Evolutionary conservation across 2,329 filamentous ascomycete genomes (phyloP).

Genomic region (Dactylella cylindrospora): DNA sequence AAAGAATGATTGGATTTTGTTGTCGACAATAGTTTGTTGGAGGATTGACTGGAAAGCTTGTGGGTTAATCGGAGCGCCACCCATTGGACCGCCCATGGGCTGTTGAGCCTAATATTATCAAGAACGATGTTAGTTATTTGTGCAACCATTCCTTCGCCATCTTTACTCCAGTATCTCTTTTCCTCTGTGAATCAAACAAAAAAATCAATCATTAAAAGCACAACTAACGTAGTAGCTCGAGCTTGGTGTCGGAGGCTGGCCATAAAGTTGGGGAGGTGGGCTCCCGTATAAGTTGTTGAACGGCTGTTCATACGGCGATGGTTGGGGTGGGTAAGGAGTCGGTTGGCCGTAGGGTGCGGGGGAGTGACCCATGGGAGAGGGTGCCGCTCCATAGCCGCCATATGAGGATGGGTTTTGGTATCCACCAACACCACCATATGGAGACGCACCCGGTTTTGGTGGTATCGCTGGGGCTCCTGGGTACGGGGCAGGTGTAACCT

Average conservation of each 20-base stretch:
- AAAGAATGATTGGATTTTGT: slow-evolving; percentile 40
- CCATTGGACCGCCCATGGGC: slow-evolving; percentile 28
- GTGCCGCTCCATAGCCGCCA: slow-evolving; percentile 22
- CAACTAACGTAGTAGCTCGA: slow-evolving; percentile 42
- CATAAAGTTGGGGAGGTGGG: slow-evolving; percentile 24
- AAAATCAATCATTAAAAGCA: slow-evolving; percentile 1
- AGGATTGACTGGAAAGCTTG: slow-evolving; percentile 33
- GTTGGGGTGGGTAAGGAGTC: slow-evolving; percentile 30
- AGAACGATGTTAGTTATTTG: slow-evolving; percentile 1
- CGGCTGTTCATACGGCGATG: slow-evolving; percentile 23
- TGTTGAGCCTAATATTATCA: slow-evolving; percentile 16
- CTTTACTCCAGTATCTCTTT: too few species aligned
- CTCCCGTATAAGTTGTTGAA: slow-evolving; percentile 27
- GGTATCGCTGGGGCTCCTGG: slow-evolving; percentile 32
- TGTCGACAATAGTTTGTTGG: slow-evolving; percentile 40
- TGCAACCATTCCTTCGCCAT: background rate
- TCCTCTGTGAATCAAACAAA: too few species aligned
- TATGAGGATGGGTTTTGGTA: slow-evolving; percentile 6
- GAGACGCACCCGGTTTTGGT: slow-evolving; percentile 22
- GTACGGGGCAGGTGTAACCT: slow-evolving; percentile 14
- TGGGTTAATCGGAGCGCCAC: slow-evolving; percentile 20
- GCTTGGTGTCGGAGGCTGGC: slow-evolving; percentile 27
- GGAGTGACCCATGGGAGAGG: slow-evolving; percentile 11
- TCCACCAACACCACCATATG: background rate
- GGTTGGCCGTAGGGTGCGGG: slow-evolving; percentile 22